These are phyloP conservation scores for Metschnikowia chrysomelidarum DNA, from an alignment of 805 yeast species.

Conservation along the genomic window DNA sequence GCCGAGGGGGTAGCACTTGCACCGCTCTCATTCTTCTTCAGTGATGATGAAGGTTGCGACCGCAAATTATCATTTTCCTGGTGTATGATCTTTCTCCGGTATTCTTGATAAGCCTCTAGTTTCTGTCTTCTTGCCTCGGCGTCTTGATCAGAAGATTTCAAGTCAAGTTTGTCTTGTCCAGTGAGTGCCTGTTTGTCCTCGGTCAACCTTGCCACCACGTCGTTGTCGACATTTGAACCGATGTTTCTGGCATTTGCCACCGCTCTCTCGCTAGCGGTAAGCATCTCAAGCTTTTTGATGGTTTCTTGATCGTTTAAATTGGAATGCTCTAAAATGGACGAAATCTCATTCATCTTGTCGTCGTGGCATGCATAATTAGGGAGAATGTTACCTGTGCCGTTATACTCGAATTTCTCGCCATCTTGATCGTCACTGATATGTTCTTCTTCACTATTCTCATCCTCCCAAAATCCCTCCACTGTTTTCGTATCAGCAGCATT, in stretches of 20 bases:
- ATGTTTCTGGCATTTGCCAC: slow-evolving; percentile 53
- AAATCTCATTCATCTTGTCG: slow-evolving; percentile 40
- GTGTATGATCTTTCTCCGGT: slow-evolving; percentile 58
- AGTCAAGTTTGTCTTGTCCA: slow-evolving; percentile 44
- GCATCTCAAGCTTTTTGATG: slow-evolving; percentile 51
- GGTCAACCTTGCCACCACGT: slow-evolving; percentile 30
- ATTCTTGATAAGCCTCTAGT: slow-evolving; percentile 55
- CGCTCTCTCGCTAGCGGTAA: slow-evolving; percentile 59
- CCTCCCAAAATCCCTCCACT: slow-evolving; percentile 16
- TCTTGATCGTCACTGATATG: slow-evolving; percentile 58
- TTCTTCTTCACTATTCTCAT: slow-evolving; percentile 55
- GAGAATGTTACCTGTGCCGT: slow-evolving; percentile 56
- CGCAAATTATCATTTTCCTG: slow-evolving; percentile 46
- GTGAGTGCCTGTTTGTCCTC: slow-evolving; percentile 40
- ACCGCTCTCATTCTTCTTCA: too few relatives aligned
- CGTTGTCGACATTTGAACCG: slow-evolving; percentile 36
- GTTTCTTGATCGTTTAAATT: slow-evolving; percentile 45
- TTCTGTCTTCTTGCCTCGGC: slow-evolving; percentile 47
- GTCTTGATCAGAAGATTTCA: slow-evolving; percentile 45
- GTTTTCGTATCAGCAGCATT: slow-evolving; percentile 8
- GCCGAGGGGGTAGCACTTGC: slow-evolving; percentile 4
- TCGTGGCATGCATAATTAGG: slow-evolving; percentile 54
- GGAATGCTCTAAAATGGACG: slow-evolving; percentile 36
- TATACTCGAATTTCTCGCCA: slow-evolving; percentile 55
- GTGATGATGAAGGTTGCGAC: slow-evolving; percentile 1